Percentiles rank a stretch among this genome's conserved stretches.
Conservation (phyloP, 2,329 filamentous ascomycete species). For the Tolypocladium album region DNA sequence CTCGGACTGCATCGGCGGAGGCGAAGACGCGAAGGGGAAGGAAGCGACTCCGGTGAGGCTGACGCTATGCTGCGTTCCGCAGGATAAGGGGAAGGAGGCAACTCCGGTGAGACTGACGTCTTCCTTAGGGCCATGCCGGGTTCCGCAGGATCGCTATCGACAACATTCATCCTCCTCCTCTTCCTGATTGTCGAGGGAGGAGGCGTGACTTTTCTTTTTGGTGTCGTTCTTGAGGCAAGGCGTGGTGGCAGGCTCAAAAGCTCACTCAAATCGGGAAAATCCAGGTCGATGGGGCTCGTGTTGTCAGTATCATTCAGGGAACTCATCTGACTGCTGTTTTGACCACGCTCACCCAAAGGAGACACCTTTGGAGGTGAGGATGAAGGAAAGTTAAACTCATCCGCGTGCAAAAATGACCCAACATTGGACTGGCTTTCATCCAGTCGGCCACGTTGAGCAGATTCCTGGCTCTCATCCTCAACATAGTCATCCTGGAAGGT, state of each 20-base stretch:
- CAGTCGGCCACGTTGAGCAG: constrained; percentile 15
- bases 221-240: constrained; percentile 3
- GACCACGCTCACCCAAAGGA: constrained; percentile 11
- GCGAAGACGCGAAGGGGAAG: not conserved
- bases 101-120: not conserved
- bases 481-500: constrained; percentile 41
- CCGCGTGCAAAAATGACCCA: constrained; percentile 8
- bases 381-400: constrained; percentile 12
- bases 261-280: constrained; percentile 26
- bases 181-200: constrained; percentile 17
- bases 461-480: constrained; percentile 38
- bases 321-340: constrained; percentile 22
- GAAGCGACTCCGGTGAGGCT: not conserved
- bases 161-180: constrained; percentile 16
- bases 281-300: constrained; percentile 26
- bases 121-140: not conserved
- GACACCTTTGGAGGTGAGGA: constrained; percentile 19
- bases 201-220: constrained; percentile 13
- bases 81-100: constrained; percentile 7
- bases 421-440: constrained; percentile 24
- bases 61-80: constrained; percentile 10
- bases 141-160: constrained; percentile 21
- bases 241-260: constrained; percentile 13
- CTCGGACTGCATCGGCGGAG: not conserved
- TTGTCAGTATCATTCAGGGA: constrained; percentile 23